These are phyloP conservation scores for Lachancea thermotolerans DNA, from an alignment of 805 yeast genomes.

Conservation along the genomic window DNA sequence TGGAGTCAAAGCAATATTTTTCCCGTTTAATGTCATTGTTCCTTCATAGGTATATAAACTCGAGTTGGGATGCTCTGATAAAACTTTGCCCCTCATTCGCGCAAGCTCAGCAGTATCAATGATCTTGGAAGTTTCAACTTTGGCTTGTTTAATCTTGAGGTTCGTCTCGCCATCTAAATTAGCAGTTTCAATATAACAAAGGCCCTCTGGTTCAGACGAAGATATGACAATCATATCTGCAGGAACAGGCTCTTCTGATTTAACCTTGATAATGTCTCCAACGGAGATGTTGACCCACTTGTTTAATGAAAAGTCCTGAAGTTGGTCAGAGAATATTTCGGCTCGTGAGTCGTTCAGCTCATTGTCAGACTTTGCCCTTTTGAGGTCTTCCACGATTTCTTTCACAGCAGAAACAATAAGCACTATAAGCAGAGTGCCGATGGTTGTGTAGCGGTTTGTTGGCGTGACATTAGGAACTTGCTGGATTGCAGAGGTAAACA, in stretches of 20 bases:
- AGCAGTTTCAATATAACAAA: constrained; percentile 96
- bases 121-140: constrained; percentile 64
- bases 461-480: constrained; percentile 97
- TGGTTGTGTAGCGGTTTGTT: constrained; percentile 90
- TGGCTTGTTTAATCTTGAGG: constrained; percentile 86
- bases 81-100: constrained; percentile 49
- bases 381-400: constrained; percentile 84
- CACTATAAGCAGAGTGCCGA: constrained; percentile 82
- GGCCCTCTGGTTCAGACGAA: constrained; percentile 96
- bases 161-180: constrained; percentile 97
- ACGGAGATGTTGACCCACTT: constrained; percentile 86
- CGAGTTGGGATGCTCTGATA: constrained; percentile 90
- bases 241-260: constrained; percentile 85
- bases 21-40: constrained; percentile 50
- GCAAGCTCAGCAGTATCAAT: constrained; percentile 59
- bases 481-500: constrained; percentile 88
- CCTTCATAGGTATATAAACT: constrained; percentile 95
- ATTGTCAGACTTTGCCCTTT: constrained; percentile 79
- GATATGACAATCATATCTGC: constrained; percentile 82
- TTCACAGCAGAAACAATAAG: constrained; percentile 86
- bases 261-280: constrained; percentile 83
- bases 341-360: constrained; percentile 79
- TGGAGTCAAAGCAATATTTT: constrained; percentile 68
- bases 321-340: constrained; percentile 47
- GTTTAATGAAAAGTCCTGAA: constrained; percentile 57